A percentile compares a stretch with the other conserved stretches of the same genome.
These are phyloP conservation scores for Sextonia rubra DNA, from an alignment of 164 flowering plant genomes.

Conservation along the genomic window DNA sequence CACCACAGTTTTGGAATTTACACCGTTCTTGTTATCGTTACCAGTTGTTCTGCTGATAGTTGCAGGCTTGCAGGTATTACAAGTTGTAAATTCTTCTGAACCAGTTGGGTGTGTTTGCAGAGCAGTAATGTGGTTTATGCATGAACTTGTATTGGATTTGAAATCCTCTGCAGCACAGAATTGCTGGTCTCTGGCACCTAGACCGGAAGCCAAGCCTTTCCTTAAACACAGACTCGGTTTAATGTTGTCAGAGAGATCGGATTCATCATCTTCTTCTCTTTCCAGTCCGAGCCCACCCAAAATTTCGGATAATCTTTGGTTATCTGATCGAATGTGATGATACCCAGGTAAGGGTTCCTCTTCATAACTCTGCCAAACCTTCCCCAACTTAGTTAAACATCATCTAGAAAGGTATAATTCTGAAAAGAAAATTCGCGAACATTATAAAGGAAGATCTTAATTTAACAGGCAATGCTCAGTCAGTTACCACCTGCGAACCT, in stretches of 20 bases:
- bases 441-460: neutral
- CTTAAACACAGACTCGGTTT: constrained; percentile 32
- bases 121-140: constrained; percentile 34
- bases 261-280: constrained; percentile 19
- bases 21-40: constrained; percentile 20
- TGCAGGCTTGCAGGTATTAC: constrained; percentile 65
- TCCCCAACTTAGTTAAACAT: neutral
- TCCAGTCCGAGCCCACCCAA: constrained; percentile 48
- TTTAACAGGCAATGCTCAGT: neutral
- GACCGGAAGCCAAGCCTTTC: constrained; percentile 31
- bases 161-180: constrained; percentile 45
- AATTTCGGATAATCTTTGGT: constrained; percentile 32
- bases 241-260: constrained; percentile 28
- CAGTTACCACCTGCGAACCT: neutral
- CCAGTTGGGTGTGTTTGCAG: constrained; percentile 54
- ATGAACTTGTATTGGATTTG: constrained; percentile 37
- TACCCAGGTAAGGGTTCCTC: constrained; percentile 67
- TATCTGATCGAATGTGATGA: constrained; percentile 35
- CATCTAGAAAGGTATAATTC: neutral
- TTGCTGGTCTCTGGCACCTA: constrained; percentile 30
- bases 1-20: constrained; percentile 38
- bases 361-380: constrained; percentile 64
- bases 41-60: constrained; percentile 38
- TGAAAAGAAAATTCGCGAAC: no score
- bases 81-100: constrained; percentile 61